Evolutionary conservation across 1,284 basidiomycete species (phyloP).

Genomic region (Volvariella surrecta): DNA sequence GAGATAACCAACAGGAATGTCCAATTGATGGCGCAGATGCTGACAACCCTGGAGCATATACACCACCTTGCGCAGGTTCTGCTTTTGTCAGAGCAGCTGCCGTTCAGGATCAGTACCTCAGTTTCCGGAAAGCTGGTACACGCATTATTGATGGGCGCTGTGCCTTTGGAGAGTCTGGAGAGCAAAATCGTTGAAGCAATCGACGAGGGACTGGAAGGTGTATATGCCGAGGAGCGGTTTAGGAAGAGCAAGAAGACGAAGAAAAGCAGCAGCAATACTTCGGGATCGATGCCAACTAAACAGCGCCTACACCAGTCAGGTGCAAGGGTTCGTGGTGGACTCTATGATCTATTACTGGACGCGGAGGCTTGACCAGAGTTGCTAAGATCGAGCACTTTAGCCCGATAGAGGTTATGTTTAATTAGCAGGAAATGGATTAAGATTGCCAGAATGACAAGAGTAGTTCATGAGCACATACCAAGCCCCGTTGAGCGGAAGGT

Average conservation of each 20-base stretch:
- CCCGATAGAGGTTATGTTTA: too few relatives aligned
- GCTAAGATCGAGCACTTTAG: too few relatives aligned
- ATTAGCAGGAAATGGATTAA: too few relatives aligned
- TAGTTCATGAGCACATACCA: too few relatives aligned
- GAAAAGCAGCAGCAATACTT: too few relatives aligned
- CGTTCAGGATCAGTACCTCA: conserved; percentile 28
- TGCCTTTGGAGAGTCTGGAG: conserved; percentile 15
- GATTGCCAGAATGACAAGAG: too few relatives aligned
- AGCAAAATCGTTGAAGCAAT: conserved; percentile 29
- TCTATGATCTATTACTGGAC: too few relatives aligned
- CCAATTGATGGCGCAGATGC: conserved; percentile 63
- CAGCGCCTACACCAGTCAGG: too few relatives aligned
- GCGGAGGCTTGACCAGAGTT: too few relatives aligned
- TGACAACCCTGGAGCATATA: conserved; percentile 50
- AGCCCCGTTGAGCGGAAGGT: too few relatives aligned
- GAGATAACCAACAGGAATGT: conserved; percentile 51
- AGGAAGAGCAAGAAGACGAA: conserved; percentile 34
- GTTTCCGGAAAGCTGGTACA: conserved; percentile 60
- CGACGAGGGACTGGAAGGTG: conserved; percentile 37
- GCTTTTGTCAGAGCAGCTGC: conserved; percentile 39
- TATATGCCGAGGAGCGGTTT: conserved; percentile 35
- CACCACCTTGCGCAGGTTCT: conserved; percentile 53
- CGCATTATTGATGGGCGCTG: conserved; percentile 28
- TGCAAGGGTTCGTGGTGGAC: too few relatives aligned
- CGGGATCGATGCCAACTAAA: too few relatives aligned